Percentiles rank a stretch among this genome's conserved stretches.
phyloP scores from a whole-genome alignment of 116 monocot genomes.

The Dioscorea cayenensis region DNA sequence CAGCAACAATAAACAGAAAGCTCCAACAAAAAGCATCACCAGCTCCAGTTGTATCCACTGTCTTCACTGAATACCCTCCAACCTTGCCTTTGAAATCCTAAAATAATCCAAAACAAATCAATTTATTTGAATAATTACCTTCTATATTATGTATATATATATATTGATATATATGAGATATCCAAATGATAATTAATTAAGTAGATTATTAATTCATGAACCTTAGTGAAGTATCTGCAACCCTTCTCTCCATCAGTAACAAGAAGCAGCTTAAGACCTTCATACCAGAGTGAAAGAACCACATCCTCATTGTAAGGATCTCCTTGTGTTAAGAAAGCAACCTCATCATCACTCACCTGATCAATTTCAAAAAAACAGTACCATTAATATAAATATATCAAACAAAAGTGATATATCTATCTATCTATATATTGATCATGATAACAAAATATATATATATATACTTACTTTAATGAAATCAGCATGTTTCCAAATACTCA shows the following conservation, averaged over 20 bases:
- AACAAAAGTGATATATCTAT: too few relatives aligned
- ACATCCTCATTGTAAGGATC: conserved; percentile 18
- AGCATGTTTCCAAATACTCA: neutral
- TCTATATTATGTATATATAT: neutral
- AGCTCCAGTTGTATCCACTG: conserved; percentile 85
- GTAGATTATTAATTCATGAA: neutral
- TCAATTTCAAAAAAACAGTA: too few relatives aligned
- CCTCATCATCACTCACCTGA: conserved; percentile 26
- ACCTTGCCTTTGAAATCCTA: conserved; percentile 53
- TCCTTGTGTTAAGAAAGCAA: conserved; percentile 22
- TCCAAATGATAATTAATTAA: too few relatives aligned
- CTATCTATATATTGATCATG: too few relatives aligned
- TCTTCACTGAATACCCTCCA: conserved; percentile 39
- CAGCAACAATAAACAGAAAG: conserved; percentile 40
- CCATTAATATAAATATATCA: too few relatives aligned
- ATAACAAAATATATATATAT: too few relatives aligned
- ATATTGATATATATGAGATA: neutral
- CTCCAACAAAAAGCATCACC: conserved; percentile 85
- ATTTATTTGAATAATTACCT: too few relatives aligned
- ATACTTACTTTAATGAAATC: conserved; percentile 14
- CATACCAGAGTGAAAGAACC: conserved; percentile 17
- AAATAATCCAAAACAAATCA: too few relatives aligned
- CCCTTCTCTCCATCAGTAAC: conserved; percentile 31
- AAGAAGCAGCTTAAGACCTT: conserved; percentile 15
- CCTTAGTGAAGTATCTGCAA: conserved; percentile 41